phyloP scores from a whole-genome alignment of 768 basidiomycete species.

The Rhodotorula diobovata region DNA sequence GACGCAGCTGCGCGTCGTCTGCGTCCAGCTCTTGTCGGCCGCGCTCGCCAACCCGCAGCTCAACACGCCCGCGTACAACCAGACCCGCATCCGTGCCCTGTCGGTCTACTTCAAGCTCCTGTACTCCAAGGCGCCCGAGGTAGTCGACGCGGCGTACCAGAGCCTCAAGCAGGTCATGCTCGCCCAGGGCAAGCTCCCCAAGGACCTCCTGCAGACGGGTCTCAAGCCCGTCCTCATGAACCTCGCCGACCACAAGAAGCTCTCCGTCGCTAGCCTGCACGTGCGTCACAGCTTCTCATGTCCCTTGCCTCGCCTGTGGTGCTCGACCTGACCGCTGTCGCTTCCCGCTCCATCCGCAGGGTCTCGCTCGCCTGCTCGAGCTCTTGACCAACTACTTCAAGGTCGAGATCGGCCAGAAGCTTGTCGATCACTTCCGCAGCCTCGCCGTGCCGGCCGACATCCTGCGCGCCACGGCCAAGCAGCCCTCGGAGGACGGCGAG shows the following conservation, averaged over 20 bases:
- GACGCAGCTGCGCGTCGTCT: slow-evolving; percentile 83
- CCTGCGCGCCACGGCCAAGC: slow-evolving; percentile 66
- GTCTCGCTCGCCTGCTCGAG: slow-evolving; percentile 85
- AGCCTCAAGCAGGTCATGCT: slow-evolving; percentile 81
- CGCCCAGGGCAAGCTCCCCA: slow-evolving; percentile 85
- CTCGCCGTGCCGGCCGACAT: slow-evolving; percentile 86
- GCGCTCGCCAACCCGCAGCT: slow-evolving; percentile 94
- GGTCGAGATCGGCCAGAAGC: slow-evolving; percentile 95
- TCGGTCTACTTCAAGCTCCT: slow-evolving; percentile 97
- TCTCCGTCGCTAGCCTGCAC: slow-evolving; percentile 77
- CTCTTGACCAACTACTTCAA: slow-evolving; percentile 98
- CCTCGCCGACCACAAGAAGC: slow-evolving; percentile 87
- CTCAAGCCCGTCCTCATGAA: slow-evolving; percentile 96
- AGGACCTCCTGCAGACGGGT: slow-evolving; percentile 90
- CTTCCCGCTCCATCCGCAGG: slow-evolving; percentile 53
- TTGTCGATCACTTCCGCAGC: slow-evolving; percentile 89
- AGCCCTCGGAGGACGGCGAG: slow-evolving; percentile 70
- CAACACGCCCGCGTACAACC: slow-evolving; percentile 68
- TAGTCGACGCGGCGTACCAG: slow-evolving; percentile 93
- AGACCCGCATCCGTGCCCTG: slow-evolving; percentile 78
- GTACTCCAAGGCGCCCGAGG: slow-evolving; percentile 81
- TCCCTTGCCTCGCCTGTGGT: accelerated
- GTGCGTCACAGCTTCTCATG: neutral
- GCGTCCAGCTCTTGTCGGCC: slow-evolving; percentile 85
- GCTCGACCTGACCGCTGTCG: no score